Percentiles rank a stretch among this genome's conserved stretches.
Evolutionary conservation across 306 rosid genomes (phyloP).

Genomic region (Quercus berberidifolia): DNA sequence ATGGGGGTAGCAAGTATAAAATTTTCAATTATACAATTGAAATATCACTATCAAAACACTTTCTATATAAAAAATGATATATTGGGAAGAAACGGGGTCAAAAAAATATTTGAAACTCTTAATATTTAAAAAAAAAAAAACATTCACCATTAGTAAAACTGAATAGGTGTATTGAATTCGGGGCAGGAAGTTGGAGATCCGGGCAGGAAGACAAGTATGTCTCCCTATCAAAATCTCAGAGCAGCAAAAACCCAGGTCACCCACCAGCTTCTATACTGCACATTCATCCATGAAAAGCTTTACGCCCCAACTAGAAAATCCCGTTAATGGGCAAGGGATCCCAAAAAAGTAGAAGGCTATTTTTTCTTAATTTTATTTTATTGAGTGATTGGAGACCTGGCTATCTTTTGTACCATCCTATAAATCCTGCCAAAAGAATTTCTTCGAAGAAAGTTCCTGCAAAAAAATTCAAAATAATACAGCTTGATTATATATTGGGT

Average conservation of each 20-base stretch:
- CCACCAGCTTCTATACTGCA: slow-evolving; percentile 32
- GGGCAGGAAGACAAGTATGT: neutral
- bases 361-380: slow-evolving; percentile 26
- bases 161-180: neutral
- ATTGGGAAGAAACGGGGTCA: neutral
- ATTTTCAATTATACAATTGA: no score
- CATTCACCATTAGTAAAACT: neutral
- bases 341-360: slow-evolving; percentile 26
- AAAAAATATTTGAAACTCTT: neutral
- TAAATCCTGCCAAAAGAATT: slow-evolving; percentile 37
- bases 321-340: slow-evolving; percentile 28
- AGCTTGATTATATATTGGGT: neutral
- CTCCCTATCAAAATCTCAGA: slow-evolving; percentile 45
- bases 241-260: slow-evolving; percentile 32
- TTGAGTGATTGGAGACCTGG: slow-evolving; percentile 31
- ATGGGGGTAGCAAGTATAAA: no score
- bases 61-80: neutral
- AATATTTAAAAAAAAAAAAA: neutral
- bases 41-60: neutral
- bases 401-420: slow-evolving; percentile 24
- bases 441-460: slow-evolving; percentile 39
- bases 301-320: slow-evolving; percentile 32
- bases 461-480: slow-evolving; percentile 11
- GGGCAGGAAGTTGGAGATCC: neutral
- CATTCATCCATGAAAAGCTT: slow-evolving; percentile 32